Conservation (phyloP, 306 rosid genomes). For the Cicer pinnatifidum region DNA sequence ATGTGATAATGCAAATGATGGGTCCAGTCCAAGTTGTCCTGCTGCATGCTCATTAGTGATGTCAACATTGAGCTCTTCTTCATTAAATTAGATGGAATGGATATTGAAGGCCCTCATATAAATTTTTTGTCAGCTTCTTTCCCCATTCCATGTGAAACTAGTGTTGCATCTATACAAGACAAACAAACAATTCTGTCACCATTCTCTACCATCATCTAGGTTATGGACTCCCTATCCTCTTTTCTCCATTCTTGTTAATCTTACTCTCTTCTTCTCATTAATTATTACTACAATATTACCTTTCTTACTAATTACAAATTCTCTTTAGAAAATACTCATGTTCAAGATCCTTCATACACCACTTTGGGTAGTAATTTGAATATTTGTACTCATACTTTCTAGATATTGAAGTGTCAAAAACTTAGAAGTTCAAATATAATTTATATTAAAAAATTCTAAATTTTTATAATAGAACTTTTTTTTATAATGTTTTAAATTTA, state of each 20-base stretch:
- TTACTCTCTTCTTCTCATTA: neutral
- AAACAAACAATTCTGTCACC: slow-evolving; percentile 55
- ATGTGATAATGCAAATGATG: slow-evolving; percentile 15
- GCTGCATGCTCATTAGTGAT: slow-evolving; percentile 32
- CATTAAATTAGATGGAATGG: slow-evolving; percentile 35
- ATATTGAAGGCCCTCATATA: slow-evolving; percentile 14
- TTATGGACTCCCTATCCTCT: neutral
- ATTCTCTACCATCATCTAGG: neutral
- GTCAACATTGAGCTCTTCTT: slow-evolving; percentile 30
- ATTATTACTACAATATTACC: too few species aligned
- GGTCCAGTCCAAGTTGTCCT: slow-evolving; percentile 40
- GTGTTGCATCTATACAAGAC: slow-evolving; percentile 57
- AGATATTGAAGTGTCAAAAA: too few species aligned
- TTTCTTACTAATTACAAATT: too few species aligned
- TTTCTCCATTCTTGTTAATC: neutral
- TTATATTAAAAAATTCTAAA: too few species aligned
- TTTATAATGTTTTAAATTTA: too few species aligned
- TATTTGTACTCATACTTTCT: too few species aligned
- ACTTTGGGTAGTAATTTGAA: too few species aligned
- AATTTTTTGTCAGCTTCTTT: slow-evolving; percentile 52
- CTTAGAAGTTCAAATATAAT: too few species aligned
- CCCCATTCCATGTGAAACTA: slow-evolving; percentile 46
- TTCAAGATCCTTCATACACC: too few species aligned
- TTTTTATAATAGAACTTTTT: too few species aligned
- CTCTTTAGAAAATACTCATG: too few species aligned